A percentile compares a stretch with the other conserved stretches of the same genome.
These are phyloP conservation scores for Dentipellis sp. DNA, from an alignment of 768 basidiomycete genomes.

Conservation along the genomic window DNA sequence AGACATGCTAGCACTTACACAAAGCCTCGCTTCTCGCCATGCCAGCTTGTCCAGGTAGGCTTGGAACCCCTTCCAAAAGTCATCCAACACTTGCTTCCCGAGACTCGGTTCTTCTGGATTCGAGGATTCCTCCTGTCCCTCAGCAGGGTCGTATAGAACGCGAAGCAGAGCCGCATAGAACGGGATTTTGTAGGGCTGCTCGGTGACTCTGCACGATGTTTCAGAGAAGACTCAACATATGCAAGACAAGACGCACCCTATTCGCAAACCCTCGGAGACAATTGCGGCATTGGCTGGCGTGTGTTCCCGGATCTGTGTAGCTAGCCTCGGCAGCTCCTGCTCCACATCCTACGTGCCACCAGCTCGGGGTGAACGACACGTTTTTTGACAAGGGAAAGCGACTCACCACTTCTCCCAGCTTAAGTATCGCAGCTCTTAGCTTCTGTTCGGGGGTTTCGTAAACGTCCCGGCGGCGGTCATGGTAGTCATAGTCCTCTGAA, in stretches of 20 bases:
- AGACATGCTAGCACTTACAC: constrained; percentile 41
- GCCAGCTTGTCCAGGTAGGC: constrained; percentile 79
- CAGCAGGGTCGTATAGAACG: constrained; percentile 44
- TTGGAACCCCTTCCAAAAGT: constrained; percentile 89
- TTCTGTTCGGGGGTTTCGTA: constrained; percentile 69
- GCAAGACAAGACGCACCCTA: constrained; percentile 36
- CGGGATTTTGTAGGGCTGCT: constrained; percentile 91
- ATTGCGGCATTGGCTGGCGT: constrained; percentile 48
- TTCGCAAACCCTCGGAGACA: constrained; percentile 66
- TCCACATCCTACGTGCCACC: constrained; percentile 43
- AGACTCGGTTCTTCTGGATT: constrained; percentile 28
- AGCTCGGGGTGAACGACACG: not conserved
- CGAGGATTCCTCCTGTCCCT: constrained; percentile 23
- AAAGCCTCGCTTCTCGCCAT: constrained; percentile 86
- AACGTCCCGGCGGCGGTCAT: constrained; percentile 54
- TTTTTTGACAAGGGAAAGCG: not conserved
- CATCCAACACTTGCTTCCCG: constrained; percentile 70
- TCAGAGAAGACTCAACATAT: not conserved
- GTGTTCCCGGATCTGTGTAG: constrained; percentile 54
- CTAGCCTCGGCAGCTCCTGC: constrained; percentile 61
- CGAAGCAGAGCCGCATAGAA: constrained; percentile 79
- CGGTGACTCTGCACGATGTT: constrained; percentile 51
- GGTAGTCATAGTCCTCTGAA: constrained; percentile 51
- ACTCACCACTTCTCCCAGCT: constrained; percentile 77
- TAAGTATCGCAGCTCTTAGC: constrained; percentile 56